Conservation (phyloP, 371 early-diverging fungal genomes). For the Zopfochytrium polystomum region DNA sequence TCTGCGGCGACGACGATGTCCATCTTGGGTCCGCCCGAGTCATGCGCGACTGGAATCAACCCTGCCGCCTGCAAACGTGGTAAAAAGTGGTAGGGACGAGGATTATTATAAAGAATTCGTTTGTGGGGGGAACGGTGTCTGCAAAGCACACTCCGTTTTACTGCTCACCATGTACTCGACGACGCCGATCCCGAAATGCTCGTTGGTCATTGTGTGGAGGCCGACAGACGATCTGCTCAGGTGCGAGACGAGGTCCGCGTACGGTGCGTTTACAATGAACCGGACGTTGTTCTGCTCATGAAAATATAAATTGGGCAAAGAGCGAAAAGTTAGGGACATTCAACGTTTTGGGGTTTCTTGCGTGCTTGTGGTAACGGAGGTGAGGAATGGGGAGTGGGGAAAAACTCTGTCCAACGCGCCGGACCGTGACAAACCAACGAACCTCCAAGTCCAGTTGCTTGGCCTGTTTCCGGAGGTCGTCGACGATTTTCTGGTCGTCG, state of each 20-base stretch:
- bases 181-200: conserved; percentile 96
- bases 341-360: neutral
- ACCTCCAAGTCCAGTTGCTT: conserved; percentile 56
- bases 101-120: neutral
- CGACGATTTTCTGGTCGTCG: conserved; percentile 71
- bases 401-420: too few relatives aligned
- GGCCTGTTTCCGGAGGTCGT: conserved; percentile 53
- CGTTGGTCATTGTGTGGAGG: conserved; percentile 93
- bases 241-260: conserved; percentile 56
- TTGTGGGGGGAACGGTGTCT: neutral
- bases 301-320: conserved; percentile 3
- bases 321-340: too few relatives aligned
- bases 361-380: too few relatives aligned
- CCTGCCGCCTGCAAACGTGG: conserved; percentile 71
- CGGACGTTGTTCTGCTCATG: conserved; percentile 66
- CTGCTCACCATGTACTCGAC: conserved; percentile 88
- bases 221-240: conserved; percentile 70
- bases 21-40: conserved; percentile 90
- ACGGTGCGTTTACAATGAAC: conserved; percentile 81
- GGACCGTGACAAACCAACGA: conserved; percentile 3
- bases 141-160: neutral
- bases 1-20: conserved; percentile 77
- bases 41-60: conserved; percentile 82
- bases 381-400: too few relatives aligned
- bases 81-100: neutral